These are phyloP conservation scores for Metschnikowia dekortorum DNA, from an alignment of 805 yeast genomes.

Conservation along the genomic window DNA sequence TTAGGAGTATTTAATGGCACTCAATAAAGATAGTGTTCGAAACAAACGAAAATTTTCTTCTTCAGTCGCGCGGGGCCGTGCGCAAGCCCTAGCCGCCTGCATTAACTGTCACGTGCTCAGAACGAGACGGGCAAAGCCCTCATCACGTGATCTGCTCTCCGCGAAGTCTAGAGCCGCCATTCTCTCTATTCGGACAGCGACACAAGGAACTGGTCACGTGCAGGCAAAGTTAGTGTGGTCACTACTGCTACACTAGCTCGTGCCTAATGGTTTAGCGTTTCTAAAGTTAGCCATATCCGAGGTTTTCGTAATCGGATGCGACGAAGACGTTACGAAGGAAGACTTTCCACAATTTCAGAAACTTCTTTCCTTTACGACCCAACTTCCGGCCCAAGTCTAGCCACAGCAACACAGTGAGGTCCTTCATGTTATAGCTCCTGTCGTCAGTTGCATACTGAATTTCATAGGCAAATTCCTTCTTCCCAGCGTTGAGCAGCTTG, in stretches of 20 bases:
- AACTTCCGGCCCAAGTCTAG: constrained; percentile 51
- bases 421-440: constrained; percentile 47
- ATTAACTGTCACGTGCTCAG: not conserved
- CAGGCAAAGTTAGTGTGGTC: not conserved
- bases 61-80: constrained; percentile 2
- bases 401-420: constrained; percentile 61
- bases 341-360: constrained; percentile 44
- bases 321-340: constrained; percentile 60
- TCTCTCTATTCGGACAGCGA: too few species aligned
- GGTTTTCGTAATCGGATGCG: constrained; percentile 59
- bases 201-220: not conserved
- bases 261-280: too few species aligned
- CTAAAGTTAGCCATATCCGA: constrained; percentile 31
- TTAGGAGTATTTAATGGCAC: constrained; percentile 88
- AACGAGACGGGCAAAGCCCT: not conserved
- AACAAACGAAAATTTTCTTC: constrained; percentile 9
- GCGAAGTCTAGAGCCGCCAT: too few species aligned
- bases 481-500: constrained; percentile 39
- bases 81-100: constrained; percentile 1
- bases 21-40: constrained; percentile 20
- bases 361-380: constrained; percentile 26
- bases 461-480: constrained; percentile 50
- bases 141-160: constrained; percentile 3
- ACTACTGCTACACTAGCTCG: too few species aligned
- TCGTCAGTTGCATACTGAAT: constrained; percentile 70